Evolutionary conservation across 306 rosid genomes (phyloP).

Genomic region (Sindora glabra): DNA sequence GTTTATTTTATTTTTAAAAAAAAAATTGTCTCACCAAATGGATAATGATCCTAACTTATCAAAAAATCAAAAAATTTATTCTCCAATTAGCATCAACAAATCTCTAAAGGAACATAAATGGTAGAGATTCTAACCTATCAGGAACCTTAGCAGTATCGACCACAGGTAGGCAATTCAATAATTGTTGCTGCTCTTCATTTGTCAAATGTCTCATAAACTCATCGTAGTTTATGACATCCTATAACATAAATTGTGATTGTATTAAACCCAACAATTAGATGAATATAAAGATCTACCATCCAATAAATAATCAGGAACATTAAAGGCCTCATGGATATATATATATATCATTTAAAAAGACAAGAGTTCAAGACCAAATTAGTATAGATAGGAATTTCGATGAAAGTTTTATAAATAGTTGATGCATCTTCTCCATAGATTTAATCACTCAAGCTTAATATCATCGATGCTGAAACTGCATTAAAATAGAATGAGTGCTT

Average conservation of each 20-base stretch:
- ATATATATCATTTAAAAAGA: too few species aligned
- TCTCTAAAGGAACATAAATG: not conserved
- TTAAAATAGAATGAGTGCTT: not conserved
- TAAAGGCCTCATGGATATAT: not conserved
- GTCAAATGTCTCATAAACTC: conserved; percentile 73
- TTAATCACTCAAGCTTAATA: not conserved
- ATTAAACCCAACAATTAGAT: conserved; percentile 13
- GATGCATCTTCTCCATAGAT: not conserved
- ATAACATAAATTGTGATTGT: conserved; percentile 19
- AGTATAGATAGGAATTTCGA: not conserved
- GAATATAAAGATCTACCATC: not conserved
- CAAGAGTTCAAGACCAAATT: not conserved
- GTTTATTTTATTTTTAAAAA: too few species aligned
- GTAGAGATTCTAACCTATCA: conserved; percentile 53
- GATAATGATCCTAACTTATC: not conserved
- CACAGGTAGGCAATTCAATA: conserved; percentile 68
- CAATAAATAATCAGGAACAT: not conserved
- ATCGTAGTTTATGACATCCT: conserved; percentile 75
- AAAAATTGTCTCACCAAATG: too few species aligned
- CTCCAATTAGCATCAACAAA: not conserved
- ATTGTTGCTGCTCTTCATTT: conserved; percentile 78
- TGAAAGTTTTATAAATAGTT: not conserved
- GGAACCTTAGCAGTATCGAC: conserved; percentile 69
- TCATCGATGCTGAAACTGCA: not conserved
- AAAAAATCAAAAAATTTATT: not conserved